Evolutionary conservation across 164 flowering plant species (phyloP).

Genomic region (Chimonanthus salicifolius): DNA sequence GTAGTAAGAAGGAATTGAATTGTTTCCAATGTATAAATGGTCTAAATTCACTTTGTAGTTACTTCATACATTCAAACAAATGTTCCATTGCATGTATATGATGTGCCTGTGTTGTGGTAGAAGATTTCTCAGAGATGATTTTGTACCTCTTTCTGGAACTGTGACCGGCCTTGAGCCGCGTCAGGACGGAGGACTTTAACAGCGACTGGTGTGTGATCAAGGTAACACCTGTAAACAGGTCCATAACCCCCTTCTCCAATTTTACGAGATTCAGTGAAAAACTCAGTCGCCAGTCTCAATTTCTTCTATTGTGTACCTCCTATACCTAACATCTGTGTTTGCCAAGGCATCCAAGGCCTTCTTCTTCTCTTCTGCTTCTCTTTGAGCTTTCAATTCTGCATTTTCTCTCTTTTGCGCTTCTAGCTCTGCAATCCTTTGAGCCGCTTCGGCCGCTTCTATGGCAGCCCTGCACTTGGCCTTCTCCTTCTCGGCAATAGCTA

Average conservation of each 20-base stretch:
- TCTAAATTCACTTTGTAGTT: too few species aligned
- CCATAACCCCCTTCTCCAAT: slow-evolving; percentile 89
- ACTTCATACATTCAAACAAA: too few species aligned
- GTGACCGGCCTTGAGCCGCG: slow-evolving; percentile 76
- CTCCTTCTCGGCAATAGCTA: slow-evolving; percentile 57
- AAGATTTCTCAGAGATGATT: background rate
- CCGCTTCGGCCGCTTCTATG: slow-evolving; percentile 69
- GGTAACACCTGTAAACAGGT: slow-evolving; percentile 52
- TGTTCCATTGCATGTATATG: too few species aligned
- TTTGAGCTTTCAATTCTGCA: slow-evolving; percentile 57
- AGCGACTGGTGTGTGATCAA: slow-evolving; percentile 73
- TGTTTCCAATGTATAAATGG: too few species aligned
- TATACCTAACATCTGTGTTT: slow-evolving; percentile 39
- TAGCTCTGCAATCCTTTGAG: slow-evolving; percentile 60
- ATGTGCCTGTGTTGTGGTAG: background rate
- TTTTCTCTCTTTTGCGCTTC: slow-evolving; percentile 63
- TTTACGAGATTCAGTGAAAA: slow-evolving; percentile 40
- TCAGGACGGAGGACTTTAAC: slow-evolving; percentile 72
- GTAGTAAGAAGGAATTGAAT: too few species aligned
- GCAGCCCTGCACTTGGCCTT: slow-evolving; percentile 64
- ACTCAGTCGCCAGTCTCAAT: slow-evolving; percentile 60
- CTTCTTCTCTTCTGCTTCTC: slow-evolving; percentile 57
- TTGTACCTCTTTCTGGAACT: slow-evolving; percentile 64
- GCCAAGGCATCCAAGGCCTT: slow-evolving; percentile 26
- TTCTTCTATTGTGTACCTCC: slow-evolving; percentile 65